Base-by-base conservation (phyloP, 345 rosid genomes). In the Populus deltoides region DNA sequence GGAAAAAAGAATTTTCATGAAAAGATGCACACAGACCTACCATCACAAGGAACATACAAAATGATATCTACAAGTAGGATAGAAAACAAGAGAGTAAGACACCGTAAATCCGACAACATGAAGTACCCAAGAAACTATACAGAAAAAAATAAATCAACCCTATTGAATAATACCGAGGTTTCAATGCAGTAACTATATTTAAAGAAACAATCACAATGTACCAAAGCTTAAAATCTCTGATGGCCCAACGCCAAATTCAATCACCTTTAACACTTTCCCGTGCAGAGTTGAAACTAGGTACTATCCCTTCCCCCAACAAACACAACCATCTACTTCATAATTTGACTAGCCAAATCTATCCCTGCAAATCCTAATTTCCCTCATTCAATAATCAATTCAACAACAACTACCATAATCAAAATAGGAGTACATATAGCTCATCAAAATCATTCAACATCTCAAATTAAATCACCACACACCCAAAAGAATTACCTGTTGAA, bases 401-500 rank as follows among this genome's bases (percentile, higher is more conserved):
- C 65, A 25, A 59, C 29, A n/a, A 57, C 65, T 10, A n/a, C 5
- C 65, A 57, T 8, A 59, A 25, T 10, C 7, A 59, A 3, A 9
- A 24, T 31, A 66, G 24, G 31, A 31, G n/a, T 33, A 5, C 27
- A 24, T n/a, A 66, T 31, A 66, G 16, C 35, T 66, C 31, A 22
- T 49, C 51, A 51, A 59, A 59, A 59, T 3, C 29, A 59, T n/a
- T 24, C 63, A 59, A n/a, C 29, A 24, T 24, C 15, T n/a, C 63
- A n/a, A 59, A 17, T 61, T 74, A 62, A 63, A 74, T 17, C 70
- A 74, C 24, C 59, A 41, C 29, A 63, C 43, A 62, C 24, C 24
- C 5, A 45, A 11, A 8, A 66, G 2, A 1, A 39, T 78, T 76
- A 94, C 99, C 98, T 92, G 98, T 68, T 92, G 97, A 83, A 97